These are phyloP conservation scores for Fusarium nisikadoi DNA, from an alignment of 2,329 filamentous ascomycete species.

Conservation along the genomic window DNA sequence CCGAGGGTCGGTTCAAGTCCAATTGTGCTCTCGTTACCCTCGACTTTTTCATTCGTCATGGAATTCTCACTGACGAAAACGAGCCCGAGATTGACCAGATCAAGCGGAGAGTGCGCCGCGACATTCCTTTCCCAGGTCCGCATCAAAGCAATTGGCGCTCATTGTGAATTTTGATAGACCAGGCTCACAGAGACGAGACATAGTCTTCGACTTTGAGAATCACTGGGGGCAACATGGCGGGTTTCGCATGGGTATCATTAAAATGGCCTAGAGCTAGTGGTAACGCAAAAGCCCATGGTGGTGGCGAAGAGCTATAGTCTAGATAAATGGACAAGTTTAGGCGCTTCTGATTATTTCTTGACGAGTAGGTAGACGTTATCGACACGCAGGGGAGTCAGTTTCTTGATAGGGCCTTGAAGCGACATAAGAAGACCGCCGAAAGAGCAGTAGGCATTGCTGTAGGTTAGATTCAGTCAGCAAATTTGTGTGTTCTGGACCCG, in stretches of 20 bases:
- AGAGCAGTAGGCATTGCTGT: conserved; percentile 90
- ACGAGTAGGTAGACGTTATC: conserved; percentile 93
- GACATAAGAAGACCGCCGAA: conserved; percentile 93
- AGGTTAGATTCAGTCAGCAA: conserved; percentile 23
- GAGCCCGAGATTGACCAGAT: conserved; percentile 85
- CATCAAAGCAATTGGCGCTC: conserved; percentile 55
- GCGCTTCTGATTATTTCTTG: conserved; percentile 75
- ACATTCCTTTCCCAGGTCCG: conserved; percentile 81
- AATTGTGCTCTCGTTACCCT: conserved; percentile 88
- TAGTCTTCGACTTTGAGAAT: conserved; percentile 11
- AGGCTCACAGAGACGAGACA: not conserved
- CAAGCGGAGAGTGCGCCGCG: conserved; percentile 77
- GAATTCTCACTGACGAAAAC: conserved; percentile 80
- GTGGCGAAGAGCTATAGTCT: conserved; percentile 17
- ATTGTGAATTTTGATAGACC: conserved; percentile 17
- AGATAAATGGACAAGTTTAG: conserved; percentile 19
- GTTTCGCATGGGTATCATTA: conserved; percentile 43
- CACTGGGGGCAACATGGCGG: conserved; percentile 18
- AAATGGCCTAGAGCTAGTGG: conserved; percentile 35
- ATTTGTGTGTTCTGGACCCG: not conserved
- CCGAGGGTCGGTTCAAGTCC: conserved; percentile 84
- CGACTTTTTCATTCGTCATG: conserved; percentile 90
- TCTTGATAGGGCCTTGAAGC: conserved; percentile 94
- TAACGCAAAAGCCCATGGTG: conserved; percentile 18
- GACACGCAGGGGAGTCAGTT: conserved; percentile 89